phyloP scores from a whole-genome alignment of 352 stramenopile genomes.

The Pilasporangium apinafurcum region DNA sequence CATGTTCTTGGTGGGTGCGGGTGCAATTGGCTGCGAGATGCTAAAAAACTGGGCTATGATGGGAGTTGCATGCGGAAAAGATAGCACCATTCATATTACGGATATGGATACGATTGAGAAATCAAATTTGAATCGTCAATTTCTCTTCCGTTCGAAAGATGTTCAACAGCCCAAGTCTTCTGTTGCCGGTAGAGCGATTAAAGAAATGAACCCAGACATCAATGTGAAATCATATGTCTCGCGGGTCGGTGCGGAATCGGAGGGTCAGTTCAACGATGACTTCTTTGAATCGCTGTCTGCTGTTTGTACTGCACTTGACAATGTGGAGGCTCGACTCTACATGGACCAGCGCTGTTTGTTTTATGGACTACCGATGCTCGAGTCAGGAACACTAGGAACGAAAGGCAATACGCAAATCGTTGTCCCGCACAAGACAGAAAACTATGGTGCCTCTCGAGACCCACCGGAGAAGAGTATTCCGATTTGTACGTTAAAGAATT shows the following conservation, averaged over 20 bases:
- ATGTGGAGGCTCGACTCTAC: conserved; percentile 97
- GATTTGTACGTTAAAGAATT: conserved; percentile 99
- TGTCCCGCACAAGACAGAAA: conserved; percentile 89
- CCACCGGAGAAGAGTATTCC: conserved; percentile 99
- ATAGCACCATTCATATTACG: conserved; percentile 92
- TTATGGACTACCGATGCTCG: conserved; percentile 97
- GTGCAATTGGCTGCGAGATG: conserved; percentile 99
- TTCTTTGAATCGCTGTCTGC: conserved; percentile 95
- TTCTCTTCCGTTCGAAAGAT: conserved; percentile 97
- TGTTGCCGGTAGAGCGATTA: conserved; percentile 89
- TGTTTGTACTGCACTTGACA: conserved; percentile 98
- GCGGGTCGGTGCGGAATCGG: conserved; percentile 91
- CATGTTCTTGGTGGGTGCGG: conserved; percentile 97
- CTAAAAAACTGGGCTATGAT: conserved; percentile 99
- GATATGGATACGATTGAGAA: conserved; percentile 99
- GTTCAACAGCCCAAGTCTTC: conserved; percentile 96
- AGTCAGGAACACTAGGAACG: conserved; percentile 98
- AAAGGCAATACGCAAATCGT: conserved; percentile 97
- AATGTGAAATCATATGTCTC: conserved; percentile 87
- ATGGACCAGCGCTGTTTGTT: conserved; percentile 97
- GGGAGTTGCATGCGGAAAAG: conserved; percentile 89
- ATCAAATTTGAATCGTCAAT: conserved; percentile 98
- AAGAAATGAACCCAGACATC: conserved; percentile 94
- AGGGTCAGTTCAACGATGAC: conserved; percentile 97
- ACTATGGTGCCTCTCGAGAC: conserved; percentile 98